A percentile compares a stretch with the other conserved stretches of the same genome.
These are phyloP conservation scores for Suhomyces coccinellae DNA, from an alignment of 1,139 yeast genomes.

Conservation along the genomic window DNA sequence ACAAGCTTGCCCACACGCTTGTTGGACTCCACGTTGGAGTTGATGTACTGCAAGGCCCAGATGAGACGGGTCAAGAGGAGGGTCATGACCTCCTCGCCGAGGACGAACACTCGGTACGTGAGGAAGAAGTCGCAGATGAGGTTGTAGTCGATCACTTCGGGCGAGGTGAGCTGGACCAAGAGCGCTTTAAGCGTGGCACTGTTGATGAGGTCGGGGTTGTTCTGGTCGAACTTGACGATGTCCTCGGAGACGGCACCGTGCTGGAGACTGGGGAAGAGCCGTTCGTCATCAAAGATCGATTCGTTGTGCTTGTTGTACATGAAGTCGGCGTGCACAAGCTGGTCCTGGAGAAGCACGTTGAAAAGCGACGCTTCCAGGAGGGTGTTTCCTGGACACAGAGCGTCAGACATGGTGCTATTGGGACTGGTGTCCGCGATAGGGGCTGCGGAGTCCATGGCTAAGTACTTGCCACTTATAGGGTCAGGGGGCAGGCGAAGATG, in stretches of 20 bases:
- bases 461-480: background rate
- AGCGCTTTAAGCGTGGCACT: conserved; percentile 54
- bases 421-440: background rate
- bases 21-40: conserved; percentile 31
- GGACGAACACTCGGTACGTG: conserved; percentile 72
- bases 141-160: conserved; percentile 75
- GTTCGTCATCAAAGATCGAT: conserved; percentile 41
- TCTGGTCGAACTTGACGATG: conserved; percentile 40
- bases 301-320: conserved; percentile 42
- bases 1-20: conserved; percentile 64
- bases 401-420: background rate
- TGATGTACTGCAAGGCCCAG: conserved; percentile 65
- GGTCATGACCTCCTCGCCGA: conserved; percentile 57
- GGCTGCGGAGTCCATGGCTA: conserved; percentile 4
- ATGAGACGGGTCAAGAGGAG: conserved; percentile 63
- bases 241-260: conserved; percentile 17
- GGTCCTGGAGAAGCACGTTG: conserved; percentile 7
- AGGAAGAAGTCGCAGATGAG: conserved; percentile 82
- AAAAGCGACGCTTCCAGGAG: conserved; percentile 5
- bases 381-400: conserved; percentile 4
- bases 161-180: conserved; percentile 74
- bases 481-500: background rate
- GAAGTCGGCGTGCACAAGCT: conserved; percentile 23
- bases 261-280: conserved; percentile 36
- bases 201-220: conserved; percentile 36